Conservation (phyloP, 805 yeast species). For the Lachancea sp. region DNA sequence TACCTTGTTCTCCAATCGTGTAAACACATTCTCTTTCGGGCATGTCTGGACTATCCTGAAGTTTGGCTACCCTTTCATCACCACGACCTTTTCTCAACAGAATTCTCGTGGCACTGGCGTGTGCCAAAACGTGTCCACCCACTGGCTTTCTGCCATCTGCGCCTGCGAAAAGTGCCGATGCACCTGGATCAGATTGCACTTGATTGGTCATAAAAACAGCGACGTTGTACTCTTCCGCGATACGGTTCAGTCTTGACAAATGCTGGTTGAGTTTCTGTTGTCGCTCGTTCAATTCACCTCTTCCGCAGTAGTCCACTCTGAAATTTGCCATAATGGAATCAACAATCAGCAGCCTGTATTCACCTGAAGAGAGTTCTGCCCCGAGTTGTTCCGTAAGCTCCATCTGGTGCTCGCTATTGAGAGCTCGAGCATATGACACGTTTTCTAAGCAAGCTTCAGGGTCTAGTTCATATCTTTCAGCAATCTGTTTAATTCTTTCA, state of each 20-base stretch:
- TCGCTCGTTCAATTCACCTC: slow-evolving; percentile 72
- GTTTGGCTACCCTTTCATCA: slow-evolving; percentile 72
- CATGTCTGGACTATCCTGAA: slow-evolving; percentile 76
- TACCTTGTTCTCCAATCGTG: slow-evolving; percentile 62
- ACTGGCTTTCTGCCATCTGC: slow-evolving; percentile 82
- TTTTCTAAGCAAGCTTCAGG: slow-evolving; percentile 64
- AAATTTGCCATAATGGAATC: slow-evolving; percentile 78
- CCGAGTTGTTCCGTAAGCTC: slow-evolving; percentile 66
- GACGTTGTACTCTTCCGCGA: slow-evolving; percentile 72
- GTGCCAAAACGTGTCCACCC: slow-evolving; percentile 79
- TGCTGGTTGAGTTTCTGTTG: slow-evolving; percentile 65
- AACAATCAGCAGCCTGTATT: slow-evolving; percentile 52
- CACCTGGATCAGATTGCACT: slow-evolving; percentile 82
- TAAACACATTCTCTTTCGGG: slow-evolving; percentile 77
- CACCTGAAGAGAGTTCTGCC: slow-evolving; percentile 58
- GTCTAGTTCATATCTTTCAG: slow-evolving; percentile 61
- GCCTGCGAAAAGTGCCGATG: slow-evolving; percentile 67
- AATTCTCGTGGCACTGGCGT: slow-evolving; percentile 73
- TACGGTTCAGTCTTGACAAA: slow-evolving; percentile 44
- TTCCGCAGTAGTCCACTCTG: slow-evolving; percentile 70
- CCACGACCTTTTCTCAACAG: slow-evolving; percentile 70
- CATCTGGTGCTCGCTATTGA: slow-evolving; percentile 73
- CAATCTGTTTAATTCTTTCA: slow-evolving; percentile 57
- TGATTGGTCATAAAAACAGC: slow-evolving; percentile 74
- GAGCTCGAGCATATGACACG: slow-evolving; percentile 68